These are phyloP conservation scores for Euphorbia corollata DNA, from an alignment of 441 rosid genomes.

Conservation along the genomic window DNA sequence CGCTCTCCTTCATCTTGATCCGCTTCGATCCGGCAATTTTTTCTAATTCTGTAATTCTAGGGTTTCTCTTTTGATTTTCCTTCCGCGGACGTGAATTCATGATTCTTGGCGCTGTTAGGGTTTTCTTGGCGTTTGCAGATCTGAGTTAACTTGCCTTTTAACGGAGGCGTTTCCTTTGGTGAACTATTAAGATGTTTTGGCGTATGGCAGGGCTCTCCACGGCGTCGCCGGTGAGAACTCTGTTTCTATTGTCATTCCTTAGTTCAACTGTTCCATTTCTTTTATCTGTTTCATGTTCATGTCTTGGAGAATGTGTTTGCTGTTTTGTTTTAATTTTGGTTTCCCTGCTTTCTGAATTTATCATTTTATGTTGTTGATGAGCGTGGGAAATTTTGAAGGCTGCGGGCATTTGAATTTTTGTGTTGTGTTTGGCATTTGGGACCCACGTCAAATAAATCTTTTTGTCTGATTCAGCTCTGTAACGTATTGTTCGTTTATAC, in stretches of 20 bases:
- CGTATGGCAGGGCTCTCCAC: conserved; percentile 90
- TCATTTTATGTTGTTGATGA: conserved; percentile 8
- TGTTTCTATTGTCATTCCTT: neutral
- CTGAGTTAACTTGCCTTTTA: conserved; percentile 25
- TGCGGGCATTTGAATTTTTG: neutral
- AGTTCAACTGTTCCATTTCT: neutral
- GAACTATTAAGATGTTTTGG: conserved; percentile 68
- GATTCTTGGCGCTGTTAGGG: conserved; percentile 18
- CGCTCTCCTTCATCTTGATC: conserved; percentile 15
- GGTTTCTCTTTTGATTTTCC: conserved; percentile 16
- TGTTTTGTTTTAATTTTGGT: neutral
- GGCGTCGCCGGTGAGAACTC: conserved; percentile 74
- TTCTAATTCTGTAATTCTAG: neutral
- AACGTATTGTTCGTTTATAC: neutral
- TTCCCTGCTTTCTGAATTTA: neutral
- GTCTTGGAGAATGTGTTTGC: neutral
- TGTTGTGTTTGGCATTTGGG: conserved; percentile 2
- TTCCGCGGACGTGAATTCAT: neutral
- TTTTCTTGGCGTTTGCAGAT: conserved; percentile 39
- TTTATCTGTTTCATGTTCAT: neutral
- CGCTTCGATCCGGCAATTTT: conserved; percentile 1
- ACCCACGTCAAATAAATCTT: conserved; percentile 6
- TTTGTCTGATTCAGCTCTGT: conserved; percentile 6
- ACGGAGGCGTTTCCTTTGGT: neutral
- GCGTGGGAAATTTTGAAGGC: neutral